Base-by-base conservation (phyloP, 805 yeast genomes). In the Pichia nakasei region DNA sequence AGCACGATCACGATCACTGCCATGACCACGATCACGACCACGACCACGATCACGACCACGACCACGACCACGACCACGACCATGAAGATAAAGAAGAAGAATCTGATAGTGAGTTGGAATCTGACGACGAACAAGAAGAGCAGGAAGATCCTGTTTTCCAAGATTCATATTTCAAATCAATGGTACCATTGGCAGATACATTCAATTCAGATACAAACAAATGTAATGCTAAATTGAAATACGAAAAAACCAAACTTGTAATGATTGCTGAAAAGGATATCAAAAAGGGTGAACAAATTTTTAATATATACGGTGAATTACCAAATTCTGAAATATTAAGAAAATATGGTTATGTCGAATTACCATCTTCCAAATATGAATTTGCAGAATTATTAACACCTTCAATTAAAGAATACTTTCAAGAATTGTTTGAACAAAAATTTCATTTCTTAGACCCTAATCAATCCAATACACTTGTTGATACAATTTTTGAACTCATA, bases 181-280 rank as follows among this genome's bases (percentile, higher is more conserved):
- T 93, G 95, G 87, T 89, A 3, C 96, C 97, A 0, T 66, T 88
- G 38, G 97, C 97, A 0, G 98, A 91, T 58, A 80, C 86, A 20
- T 65, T 93, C 47, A 91, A 93, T 57, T 86, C 96, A 1, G 93
- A 89, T 56, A 83, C 95, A 1, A 70, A 71, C 9, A 66, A 73
- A 17, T 78, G 78, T 54, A 91, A 91, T 59, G 96, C 96, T 8
- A 73, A 79, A 45, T 64, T 88, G 48, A 71, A 70, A 35, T 77
- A 77, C 48, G 66, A 69, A 19, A 61, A 63, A 1, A 73, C 67
- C 5, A 57, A 59, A 8, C 64, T 89, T 29, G 77, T 76, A n/a
- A 86, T 93, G 94, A 70, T 73, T 38, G 75, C 95, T 1, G 75
- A 75, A 9, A 74, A 73, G 44, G 61, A 65, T 4, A 89, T 91